Evolutionary conservation across 2,329 filamentous ascomycete genomes (phyloP).

Genomic region (Beauveria scarabaeidicola): DNA sequence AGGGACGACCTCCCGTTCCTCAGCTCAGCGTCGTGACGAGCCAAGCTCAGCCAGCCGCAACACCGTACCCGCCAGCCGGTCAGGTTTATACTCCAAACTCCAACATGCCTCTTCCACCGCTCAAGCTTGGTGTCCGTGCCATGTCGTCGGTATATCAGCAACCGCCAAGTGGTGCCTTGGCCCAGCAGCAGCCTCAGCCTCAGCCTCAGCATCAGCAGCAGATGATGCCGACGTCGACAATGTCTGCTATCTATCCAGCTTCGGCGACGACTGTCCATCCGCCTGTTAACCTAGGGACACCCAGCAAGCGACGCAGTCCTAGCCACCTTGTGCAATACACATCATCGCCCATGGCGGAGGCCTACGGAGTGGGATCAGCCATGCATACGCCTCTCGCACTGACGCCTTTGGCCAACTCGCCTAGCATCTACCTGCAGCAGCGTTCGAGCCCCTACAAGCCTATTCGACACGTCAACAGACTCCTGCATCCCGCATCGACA

Average conservation of each 20-base stretch:
- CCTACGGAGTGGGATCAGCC: conserved; percentile 44
- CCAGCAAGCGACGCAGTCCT: conserved; percentile 46
- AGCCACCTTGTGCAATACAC: conserved; percentile 36
- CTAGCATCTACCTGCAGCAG: conserved; percentile 78
- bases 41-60: conserved; percentile 17
- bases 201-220: conserved; percentile 3
- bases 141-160: conserved; percentile 71
- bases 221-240: conserved; percentile 13
- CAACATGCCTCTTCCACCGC: conserved; percentile 49
- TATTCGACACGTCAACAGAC: conserved; percentile 77
- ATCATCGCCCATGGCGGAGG: conserved; percentile 63
- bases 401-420: conserved; percentile 68
- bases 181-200: conserved; percentile 4
- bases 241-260: conserved; percentile 10
- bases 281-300: conserved; percentile 37
- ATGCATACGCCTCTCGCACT: conserved; percentile 49
- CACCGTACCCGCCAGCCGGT: conserved; percentile 12
- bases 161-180: conserved; percentile 34
- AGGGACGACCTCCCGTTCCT: conserved; percentile 55
- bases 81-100: conserved; percentile 16
- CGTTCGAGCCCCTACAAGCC: conserved; percentile 89
- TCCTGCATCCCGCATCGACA: conserved; percentile 76
- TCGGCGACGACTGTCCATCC: conserved; percentile 5
- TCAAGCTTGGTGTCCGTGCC: conserved; percentile 54
- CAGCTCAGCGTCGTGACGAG: conserved; percentile 59